Conservation (phyloP, 345 rosid genomes). For the Lepidium sativum region DNA sequence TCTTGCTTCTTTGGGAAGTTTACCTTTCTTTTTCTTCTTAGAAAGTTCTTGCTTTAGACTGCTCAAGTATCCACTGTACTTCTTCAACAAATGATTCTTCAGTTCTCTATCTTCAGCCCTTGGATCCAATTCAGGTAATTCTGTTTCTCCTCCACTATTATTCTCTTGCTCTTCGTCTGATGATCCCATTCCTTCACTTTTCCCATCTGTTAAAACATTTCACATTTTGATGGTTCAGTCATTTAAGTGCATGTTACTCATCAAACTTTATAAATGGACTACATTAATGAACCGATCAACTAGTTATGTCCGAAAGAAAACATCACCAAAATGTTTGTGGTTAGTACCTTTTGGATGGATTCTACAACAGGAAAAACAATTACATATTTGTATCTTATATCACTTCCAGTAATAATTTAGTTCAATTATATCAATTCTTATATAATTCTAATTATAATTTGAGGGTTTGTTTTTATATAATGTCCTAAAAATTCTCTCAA, state of each 20-base stretch:
- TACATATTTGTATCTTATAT: slow-evolving; percentile 1
- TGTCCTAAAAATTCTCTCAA: neutral
- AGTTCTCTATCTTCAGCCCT: slow-evolving; percentile 91
- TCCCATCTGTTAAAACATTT: slow-evolving; percentile 50
- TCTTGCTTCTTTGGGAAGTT: slow-evolving; percentile 96
- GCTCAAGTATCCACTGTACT: slow-evolving; percentile 92
- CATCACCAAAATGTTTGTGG: too few relatives aligned
- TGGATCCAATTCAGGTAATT: slow-evolving; percentile 77
- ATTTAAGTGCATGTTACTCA: neutral
- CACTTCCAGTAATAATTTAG: slow-evolving; percentile 2
- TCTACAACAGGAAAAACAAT: slow-evolving; percentile 15
- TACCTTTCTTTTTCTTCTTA: slow-evolving; percentile 98
- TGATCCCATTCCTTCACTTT: slow-evolving; percentile 69
- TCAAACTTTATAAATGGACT: neutral
- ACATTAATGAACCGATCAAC: neutral
- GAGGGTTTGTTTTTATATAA: too few relatives aligned
- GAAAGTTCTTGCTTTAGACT: slow-evolving; percentile 96
- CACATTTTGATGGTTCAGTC: neutral
- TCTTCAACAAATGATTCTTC: slow-evolving; percentile 81
- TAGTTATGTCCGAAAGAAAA: too few relatives aligned
- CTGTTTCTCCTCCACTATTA: slow-evolving; percentile 38
- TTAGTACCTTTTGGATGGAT: slow-evolving; percentile 8
- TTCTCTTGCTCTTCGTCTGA: slow-evolving; percentile 36
- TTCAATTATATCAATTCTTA: neutral
- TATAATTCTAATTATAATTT: too few relatives aligned